Evolutionary conservation across 768 basidiomycete species (phyloP).

Genomic region (Trametopsis cervina): DNA sequence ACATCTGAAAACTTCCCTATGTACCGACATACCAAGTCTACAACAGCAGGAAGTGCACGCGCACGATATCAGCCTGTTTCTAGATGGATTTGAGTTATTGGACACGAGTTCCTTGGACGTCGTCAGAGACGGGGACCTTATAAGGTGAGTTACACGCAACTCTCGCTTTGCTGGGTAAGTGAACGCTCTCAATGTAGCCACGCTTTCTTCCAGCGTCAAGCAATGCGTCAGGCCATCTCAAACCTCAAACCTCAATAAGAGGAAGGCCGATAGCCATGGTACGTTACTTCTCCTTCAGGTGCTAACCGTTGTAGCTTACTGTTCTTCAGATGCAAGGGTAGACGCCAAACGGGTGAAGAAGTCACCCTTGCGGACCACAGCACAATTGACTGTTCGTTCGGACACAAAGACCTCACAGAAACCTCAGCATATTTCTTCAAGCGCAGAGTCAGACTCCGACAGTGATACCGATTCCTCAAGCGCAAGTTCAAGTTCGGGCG

Average conservation of each 20-base stretch:
- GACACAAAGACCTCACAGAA: too few species aligned
- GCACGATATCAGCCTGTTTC: slow-evolving; percentile 16
- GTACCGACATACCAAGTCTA: slow-evolving; percentile 16
- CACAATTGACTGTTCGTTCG: too few species aligned
- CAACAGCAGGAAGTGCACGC: slow-evolving; percentile 5
- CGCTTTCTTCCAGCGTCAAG: slow-evolving; percentile 15
- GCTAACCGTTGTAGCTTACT: too few species aligned
- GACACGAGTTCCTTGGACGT: slow-evolving; percentile 23
- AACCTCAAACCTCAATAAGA: slow-evolving; percentile 17
- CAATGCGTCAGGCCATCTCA: background rate
- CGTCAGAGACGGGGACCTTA: slow-evolving; percentile 23
- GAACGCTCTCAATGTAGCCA: slow-evolving; percentile 16
- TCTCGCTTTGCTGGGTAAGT: background rate
- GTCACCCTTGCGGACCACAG: too few species aligned
- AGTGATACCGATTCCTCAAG: too few species aligned
- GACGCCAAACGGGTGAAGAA: too few species aligned
- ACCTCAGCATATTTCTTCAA: too few species aligned
- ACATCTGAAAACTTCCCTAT: slow-evolving; percentile 22
- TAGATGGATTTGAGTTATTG: slow-evolving; percentile 26
- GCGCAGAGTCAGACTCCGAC: slow-evolving; percentile 19
- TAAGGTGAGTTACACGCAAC: slow-evolving; percentile 18
- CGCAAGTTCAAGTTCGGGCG: slow-evolving; percentile 1
- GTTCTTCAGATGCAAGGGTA: too few species aligned
- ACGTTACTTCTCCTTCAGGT: too few species aligned
- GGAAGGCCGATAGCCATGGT: too few species aligned